Percentiles rank a stretch among this genome's conserved stretches.
Evolutionary conservation across 2,329 filamentous ascomycete species (phyloP).

Genomic region (Aureobasidium vineae): DNA sequence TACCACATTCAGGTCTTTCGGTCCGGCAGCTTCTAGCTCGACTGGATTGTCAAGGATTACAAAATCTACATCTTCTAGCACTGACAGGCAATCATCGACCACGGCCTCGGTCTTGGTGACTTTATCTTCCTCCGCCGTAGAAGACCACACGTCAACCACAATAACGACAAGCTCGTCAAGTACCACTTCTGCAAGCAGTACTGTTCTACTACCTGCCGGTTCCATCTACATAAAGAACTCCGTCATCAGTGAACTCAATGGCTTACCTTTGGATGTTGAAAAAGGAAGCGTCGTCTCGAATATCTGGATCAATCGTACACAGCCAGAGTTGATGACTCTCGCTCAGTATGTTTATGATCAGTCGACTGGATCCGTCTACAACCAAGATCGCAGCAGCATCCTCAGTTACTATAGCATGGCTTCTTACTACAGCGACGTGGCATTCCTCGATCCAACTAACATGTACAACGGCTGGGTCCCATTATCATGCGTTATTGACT

Average conservation of each 20-base stretch:
- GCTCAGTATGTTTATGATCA: neutral
- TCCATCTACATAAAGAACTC: neutral
- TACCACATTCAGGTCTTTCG: too few relatives aligned
- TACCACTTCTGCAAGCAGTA: neutral
- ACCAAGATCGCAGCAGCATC: neutral
- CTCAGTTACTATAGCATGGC: neutral
- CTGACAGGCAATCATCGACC: too few relatives aligned
- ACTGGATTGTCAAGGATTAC: too few relatives aligned
- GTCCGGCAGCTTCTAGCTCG: too few relatives aligned
- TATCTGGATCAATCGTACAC: neutral
- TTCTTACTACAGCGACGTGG: neutral
- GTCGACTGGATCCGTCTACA: neutral
- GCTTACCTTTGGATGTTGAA: neutral
- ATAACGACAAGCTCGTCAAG: neutral
- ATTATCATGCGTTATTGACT: neutral
- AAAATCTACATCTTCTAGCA: too few relatives aligned
- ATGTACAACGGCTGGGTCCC: neutral
- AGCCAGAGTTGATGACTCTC: neutral
- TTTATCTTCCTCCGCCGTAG: too few relatives aligned
- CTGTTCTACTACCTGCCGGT: neutral
- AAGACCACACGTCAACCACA: neutral
- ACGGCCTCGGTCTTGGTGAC: too few relatives aligned
- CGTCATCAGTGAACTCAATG: neutral
- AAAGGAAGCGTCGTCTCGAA: neutral
- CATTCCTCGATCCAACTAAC: neutral